phyloP scores from a whole-genome alignment of 805 yeast species.

The Spathaspora gorwiae region DNA sequence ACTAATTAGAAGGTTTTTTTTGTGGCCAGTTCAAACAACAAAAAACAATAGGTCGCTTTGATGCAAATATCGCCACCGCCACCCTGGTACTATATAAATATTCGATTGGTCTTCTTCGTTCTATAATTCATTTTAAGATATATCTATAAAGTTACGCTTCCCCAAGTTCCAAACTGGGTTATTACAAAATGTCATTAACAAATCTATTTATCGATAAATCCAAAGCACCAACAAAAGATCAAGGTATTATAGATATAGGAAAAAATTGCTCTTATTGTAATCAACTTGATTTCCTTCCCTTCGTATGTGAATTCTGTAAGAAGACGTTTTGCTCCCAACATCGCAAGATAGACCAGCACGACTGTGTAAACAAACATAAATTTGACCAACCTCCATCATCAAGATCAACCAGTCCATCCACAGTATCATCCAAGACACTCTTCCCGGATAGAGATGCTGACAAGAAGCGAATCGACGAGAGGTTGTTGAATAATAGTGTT shows the following conservation, averaged over 20 bases:
- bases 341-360: constrained; percentile 30
- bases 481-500: constrained; percentile 10
- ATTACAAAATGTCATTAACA: neutral
- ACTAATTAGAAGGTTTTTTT: too few relatives aligned
- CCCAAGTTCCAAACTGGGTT: too few relatives aligned
- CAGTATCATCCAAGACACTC: constrained; percentile 40
- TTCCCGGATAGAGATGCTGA: constrained; percentile 51
- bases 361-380: constrained; percentile 21
- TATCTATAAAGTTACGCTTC: too few relatives aligned
- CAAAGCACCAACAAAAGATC: constrained; percentile 17
- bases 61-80: constrained; percentile 10
- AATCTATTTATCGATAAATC: constrained; percentile 20
- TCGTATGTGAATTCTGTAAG: constrained; percentile 46
- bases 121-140: too few relatives aligned
- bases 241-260: constrained; percentile 53
- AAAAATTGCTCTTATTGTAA: constrained; percentile 50
- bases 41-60: too few relatives aligned
- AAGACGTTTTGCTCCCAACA: constrained; percentile 48
- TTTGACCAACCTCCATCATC: constrained; percentile 3
- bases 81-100: neutral
- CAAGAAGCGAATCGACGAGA: constrained; percentile 29
- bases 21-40: too few relatives aligned
- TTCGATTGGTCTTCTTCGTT: neutral
- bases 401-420: neutral
- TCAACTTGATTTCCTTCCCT: constrained; percentile 56